Evolutionary conservation across 1,284 basidiomycete species (phyloP), one percentile per base, ranked within the genome.

Genomic region (Lentinula novae-zelandiae): DNA sequence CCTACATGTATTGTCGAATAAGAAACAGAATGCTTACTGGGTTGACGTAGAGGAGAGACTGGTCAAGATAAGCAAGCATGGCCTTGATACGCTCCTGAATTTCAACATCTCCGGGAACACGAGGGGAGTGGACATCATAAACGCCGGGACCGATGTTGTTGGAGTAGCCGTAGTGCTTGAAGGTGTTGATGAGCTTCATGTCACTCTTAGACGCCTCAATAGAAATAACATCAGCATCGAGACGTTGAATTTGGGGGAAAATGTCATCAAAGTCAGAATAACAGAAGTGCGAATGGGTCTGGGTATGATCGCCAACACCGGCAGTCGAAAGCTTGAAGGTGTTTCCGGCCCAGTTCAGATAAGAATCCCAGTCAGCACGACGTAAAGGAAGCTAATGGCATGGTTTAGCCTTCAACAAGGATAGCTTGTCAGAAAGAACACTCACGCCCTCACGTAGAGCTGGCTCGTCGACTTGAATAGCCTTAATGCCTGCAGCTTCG

Each of bases 391-490:
- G 83, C 87, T 89, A 68, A 53, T 60, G 56, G 10, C 17, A 7
- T 42, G 58, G 46, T 49, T 58, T 10, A 50, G 48, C 33, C 61
- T 66, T 48, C 6, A 57, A 60, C 22, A 59, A 13, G 46, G 22
- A 53, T n/a, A 49, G 12, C 9, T 34, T 31, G 17, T 34, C 27
- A 59, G 17, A 48, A 34, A 20, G 40, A 44, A 42, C 17, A 79
- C 87, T 72, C 78, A 89, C 87, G 80, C 97, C 97, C 82, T 99
- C 97, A 82, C 97, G 96, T 71, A 99, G 97, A 65, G 97, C 97
- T 63, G 97, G 95, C 83, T 99, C 97, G 72, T 99, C 97, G 72
- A 99, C 97, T 82, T 99, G 97, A 73, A 99, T 96, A 71, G 96
- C 96, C 71, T 89, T 89, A 77, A 99, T 98, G 66, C 95, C 95